Percentiles rank a stretch among this genome's conserved stretches.
These are phyloP conservation scores for Parathielavia hyrcaniae DNA, from an alignment of 495 filamentous ascomycete genomes.

Conservation along the genomic window DNA sequence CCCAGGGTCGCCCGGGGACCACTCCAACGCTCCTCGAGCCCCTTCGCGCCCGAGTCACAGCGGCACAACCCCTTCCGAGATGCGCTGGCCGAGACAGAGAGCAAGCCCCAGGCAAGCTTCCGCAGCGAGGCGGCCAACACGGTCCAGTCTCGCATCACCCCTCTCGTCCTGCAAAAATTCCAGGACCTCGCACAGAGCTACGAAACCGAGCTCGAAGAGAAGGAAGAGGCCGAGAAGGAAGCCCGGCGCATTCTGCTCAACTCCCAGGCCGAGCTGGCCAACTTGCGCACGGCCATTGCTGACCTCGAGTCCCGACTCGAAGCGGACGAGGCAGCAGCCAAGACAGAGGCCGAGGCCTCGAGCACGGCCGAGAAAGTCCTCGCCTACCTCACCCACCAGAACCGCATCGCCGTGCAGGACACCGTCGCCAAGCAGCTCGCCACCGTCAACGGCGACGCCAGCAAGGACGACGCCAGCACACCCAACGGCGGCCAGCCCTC, in stretches of 20 bases:
- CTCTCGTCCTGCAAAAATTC: constrained; percentile 52
- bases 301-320: constrained; percentile 44
- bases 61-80: constrained; percentile 40
- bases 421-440: constrained; percentile 34
- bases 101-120: constrained; percentile 35
- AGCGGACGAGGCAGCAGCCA: constrained; percentile 39
- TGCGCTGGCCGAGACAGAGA: constrained; percentile 32
- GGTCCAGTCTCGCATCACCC: constrained; percentile 51
- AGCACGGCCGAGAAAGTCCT: constrained; percentile 34
- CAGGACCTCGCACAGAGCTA: constrained; percentile 51
- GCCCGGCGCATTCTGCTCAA: constrained; percentile 50
- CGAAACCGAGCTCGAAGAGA: constrained; percentile 55
- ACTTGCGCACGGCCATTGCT: constrained; percentile 43
- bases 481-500: constrained; percentile 5
- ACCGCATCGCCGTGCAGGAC: constrained; percentile 35
- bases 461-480: constrained; percentile 4
- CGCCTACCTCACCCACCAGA: constrained; percentile 38
- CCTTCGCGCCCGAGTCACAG: constrained; percentile 51
- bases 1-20: constrained; percentile 38
- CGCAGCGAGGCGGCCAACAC: constrained; percentile 54
- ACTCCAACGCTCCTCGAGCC: constrained; percentile 54
- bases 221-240: constrained; percentile 52
- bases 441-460: constrained; percentile 30
- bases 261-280: constrained; percentile 49
- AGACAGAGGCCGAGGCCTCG: constrained; percentile 35